Evolutionary conservation across 2,329 filamentous ascomycete species (phyloP), one percentile per base, ranked within the genome.

Genomic region (Fusarium torreyae): DNA sequence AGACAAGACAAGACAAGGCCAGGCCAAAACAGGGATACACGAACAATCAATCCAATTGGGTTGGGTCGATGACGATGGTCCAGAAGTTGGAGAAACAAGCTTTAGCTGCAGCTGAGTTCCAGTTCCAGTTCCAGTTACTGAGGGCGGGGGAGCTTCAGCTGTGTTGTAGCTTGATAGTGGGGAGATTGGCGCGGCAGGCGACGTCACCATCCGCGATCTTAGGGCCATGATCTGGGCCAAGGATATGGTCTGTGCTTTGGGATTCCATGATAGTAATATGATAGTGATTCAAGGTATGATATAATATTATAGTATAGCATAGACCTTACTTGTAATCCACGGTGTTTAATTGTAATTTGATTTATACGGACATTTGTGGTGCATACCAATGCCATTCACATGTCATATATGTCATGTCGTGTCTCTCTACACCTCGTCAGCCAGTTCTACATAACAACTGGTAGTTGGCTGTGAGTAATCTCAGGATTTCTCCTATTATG

Each of bases 51-150:
- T 54, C 62, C 62, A 60, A 65, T 58, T 50, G 40, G 39, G 51
- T 36, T 60, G 44, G 49, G 57, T 63, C 68, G 57, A 71, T 71
- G 71, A 74, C 71, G 62, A 67, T 58, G 49, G 45, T 33, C 34
- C 36, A 52, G 57, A 50, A 51, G 56, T 62, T 69, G 49, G 57
- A 72, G 69, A 73, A 74, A 70, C 70, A 73, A 72, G 70, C 70
- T 72, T 73, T 54, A 53, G 51, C 26, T 58, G 34, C 49, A 40
- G 67, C 54, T 70, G 36, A 13, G n/a, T 34, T 15, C 22, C 22
- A 24, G 22, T 24, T 24, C 22, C 22, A 24, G 22, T 24, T 24
- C 22, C 22, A 24, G 7, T 24, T 24, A 24, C 22, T 24, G 22
- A 24, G 22, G 22, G 22, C 22, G 22, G 22, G 22, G 22, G 22